A percentile compares a stretch with the other conserved stretches of the same genome.
Conservation (phyloP, 139 green algal genomes). For the Chloropicon primus region DNA sequence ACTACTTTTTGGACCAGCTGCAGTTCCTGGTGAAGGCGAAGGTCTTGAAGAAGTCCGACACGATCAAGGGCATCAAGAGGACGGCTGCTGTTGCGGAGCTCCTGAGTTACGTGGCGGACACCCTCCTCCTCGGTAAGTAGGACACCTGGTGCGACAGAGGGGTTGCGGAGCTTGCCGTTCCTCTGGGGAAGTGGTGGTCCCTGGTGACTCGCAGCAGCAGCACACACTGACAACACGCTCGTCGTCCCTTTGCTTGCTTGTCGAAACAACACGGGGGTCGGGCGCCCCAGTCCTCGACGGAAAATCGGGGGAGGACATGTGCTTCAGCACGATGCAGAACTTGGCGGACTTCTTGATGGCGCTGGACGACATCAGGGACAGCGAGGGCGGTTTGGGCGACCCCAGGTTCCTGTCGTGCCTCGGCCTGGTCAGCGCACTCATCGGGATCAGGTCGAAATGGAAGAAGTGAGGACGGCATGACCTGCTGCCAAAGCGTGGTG, state of each 20-base stretch:
- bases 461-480: no score
- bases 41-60: not conserved
- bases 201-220: no score
- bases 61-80: not conserved
- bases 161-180: no score
- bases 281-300: not conserved
- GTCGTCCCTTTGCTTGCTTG: no score
- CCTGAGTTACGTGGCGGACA: not conserved
- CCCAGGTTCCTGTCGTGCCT: not conserved
- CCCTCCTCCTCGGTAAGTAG: not conserved
- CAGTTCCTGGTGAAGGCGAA: not conserved
- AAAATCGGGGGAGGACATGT: not conserved
- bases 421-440: not conserved
- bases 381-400: not conserved
- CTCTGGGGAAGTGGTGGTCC: no score
- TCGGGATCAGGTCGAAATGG: not conserved
- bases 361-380: not conserved
- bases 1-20: slow-evolving; percentile 75
- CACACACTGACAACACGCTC: no score
- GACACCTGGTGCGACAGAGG: no score
- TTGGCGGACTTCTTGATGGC: not conserved
- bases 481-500: no score
- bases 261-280: no score
- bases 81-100: not conserved
- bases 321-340: not conserved